Percentiles rank a stretch among this genome's conserved stretches.
Conservation (phyloP, 2,329 filamentous ascomycete genomes). For the Penicillium sp. region DNA sequence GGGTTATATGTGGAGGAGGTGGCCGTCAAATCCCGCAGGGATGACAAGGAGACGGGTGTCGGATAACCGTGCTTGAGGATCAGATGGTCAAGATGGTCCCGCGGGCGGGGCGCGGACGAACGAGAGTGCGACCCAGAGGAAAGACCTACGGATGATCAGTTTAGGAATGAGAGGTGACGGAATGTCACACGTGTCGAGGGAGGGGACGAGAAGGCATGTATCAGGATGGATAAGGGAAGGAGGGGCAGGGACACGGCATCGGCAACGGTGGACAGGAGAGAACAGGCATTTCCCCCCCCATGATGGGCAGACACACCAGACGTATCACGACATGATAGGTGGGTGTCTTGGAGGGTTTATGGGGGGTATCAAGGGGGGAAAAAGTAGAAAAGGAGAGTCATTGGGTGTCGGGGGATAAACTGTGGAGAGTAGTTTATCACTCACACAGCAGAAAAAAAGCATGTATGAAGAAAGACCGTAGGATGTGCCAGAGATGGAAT, state of each 20-base stretch:
- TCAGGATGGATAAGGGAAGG: constrained; percentile 9
- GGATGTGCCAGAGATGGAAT: too few relatives aligned
- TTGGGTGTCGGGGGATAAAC: constrained; percentile 7
- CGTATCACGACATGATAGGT: constrained; percentile 1
- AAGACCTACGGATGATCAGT: constrained; percentile 36
- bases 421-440: not conserved
- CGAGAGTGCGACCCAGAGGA: constrained; percentile 25
- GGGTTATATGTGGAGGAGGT: constrained; percentile 44
- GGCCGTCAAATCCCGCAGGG: constrained; percentile 42
- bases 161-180: constrained; percentile 24
- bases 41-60: constrained; percentile 44
- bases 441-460: not conserved
- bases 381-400: constrained; percentile 9
- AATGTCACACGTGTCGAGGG: constrained; percentile 38
- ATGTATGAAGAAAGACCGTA: too few relatives aligned
- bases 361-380: not conserved
- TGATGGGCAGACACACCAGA: not conserved
- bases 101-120: constrained; percentile 31
- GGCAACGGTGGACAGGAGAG: not conserved
- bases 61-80: constrained; percentile 45
- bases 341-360: not conserved
- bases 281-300: not conserved
- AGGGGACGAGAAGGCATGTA: constrained; percentile 9
- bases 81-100: constrained; percentile 43
- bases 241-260: not conserved